Percentiles rank a stretch among this genome's conserved stretches.
phyloP scores from a whole-genome alignment of 352 stramenopile species.

The Thalassiosira mediterranea region DNA sequence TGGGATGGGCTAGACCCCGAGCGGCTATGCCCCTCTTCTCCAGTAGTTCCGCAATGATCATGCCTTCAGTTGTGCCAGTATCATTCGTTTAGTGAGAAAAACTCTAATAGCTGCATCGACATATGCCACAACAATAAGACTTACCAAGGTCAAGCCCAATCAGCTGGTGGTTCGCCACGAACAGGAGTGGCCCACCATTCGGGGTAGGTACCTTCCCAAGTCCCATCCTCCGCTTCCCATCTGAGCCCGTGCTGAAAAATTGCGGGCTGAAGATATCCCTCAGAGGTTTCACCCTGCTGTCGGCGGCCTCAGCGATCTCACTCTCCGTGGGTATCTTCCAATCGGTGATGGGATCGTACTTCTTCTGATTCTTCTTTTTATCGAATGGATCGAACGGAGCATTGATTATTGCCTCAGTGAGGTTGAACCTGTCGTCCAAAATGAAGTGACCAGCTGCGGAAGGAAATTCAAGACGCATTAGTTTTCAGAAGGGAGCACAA shows the following conservation, averaged over 20 bases:
- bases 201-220: conserved; percentile 56
- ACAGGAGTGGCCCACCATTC: conserved; percentile 63
- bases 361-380: conserved; percentile 35
- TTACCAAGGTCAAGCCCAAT: conserved; percentile 70
- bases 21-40: conserved; percentile 61
- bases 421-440: conserved; percentile 75
- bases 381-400: conserved; percentile 72
- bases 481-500: too few species aligned
- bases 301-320: conserved; percentile 49
- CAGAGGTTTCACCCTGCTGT: conserved; percentile 58
- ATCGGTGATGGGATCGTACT: conserved; percentile 76
- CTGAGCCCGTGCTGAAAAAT: conserved; percentile 76
- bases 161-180: conserved; percentile 84
- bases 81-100: too few species aligned
- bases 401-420: conserved; percentile 81
- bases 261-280: conserved; percentile 59
- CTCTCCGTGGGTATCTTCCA: conserved; percentile 65
- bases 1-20: conserved; percentile 76
- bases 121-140: too few species aligned
- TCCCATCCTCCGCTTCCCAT: conserved; percentile 62
- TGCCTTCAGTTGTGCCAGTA: too few species aligned
- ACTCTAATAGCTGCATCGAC: too few species aligned
- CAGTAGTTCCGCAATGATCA: conserved; percentile 72
- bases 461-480: too few species aligned
- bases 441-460: conserved; percentile 80